Evolutionary conservation across 2,329 filamentous ascomycete genomes (phyloP), one percentile per base, ranked within the genome.

Genomic region (Colletotrichum somersetense): DNA sequence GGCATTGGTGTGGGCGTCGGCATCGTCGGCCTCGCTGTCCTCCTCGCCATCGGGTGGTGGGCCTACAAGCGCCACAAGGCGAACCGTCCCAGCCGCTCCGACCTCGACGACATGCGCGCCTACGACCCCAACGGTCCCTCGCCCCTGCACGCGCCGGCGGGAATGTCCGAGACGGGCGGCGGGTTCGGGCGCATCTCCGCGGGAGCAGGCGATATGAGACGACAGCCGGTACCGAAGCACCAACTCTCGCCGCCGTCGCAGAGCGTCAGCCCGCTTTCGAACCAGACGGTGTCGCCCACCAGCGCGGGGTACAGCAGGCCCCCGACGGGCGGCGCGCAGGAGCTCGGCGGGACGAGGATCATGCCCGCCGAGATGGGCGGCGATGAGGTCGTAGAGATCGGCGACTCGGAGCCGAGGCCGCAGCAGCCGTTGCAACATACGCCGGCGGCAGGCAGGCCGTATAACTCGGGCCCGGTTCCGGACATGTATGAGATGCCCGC

Each of bases 401-500:
- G 78, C 57, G 79, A 75, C 33, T 81, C 81, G 11, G 57, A 72
- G 58, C 77, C 59, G 16, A 50, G 35, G 30, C 69, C 72, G 61
- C 61, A 35, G 66, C 58, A 46, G 63, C 56, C 62, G 52, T 62
- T 2, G 48, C 63, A 57, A 20, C 56, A 62, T 12, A 53, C n/a
- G 30, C 69, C 81, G 4, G 82, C 80, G 55, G 76, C 80, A 40
- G 77, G 82, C 6, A 74, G 78, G 75, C 76, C 65, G 74, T 80
- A 76, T 73, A 79, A 77, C 74, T 81, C 75, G 48, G 80, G 79
- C 1, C 80, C 80, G 1, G 74, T 75, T 42, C 56, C 65, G 20
- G 74, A 76, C 42, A 81, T 85, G 6, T 85, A 82, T 68, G 83
- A 85, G 78, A 85, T 85, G 83, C 81, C 83, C 3, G 75, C 80